Percentiles rank a stretch among this genome's conserved stretches.
These are phyloP conservation scores for Neurospora terricola DNA, from an alignment of 495 filamentous ascomycete species.

Conservation along the genomic window DNA sequence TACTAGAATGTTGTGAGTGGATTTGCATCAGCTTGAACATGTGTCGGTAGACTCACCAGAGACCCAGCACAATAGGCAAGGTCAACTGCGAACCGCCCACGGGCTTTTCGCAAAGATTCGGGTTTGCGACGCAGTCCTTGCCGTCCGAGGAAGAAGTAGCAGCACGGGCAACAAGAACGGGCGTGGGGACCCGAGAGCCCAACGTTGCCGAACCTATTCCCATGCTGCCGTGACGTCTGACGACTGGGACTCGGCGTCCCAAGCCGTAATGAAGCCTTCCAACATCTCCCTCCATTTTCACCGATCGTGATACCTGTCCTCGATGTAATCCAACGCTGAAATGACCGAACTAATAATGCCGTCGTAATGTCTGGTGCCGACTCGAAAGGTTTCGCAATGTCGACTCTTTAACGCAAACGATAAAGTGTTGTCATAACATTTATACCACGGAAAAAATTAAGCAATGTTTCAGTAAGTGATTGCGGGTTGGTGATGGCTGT, in stretches of 20 bases:
- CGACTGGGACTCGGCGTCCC: slow-evolving; percentile 18
- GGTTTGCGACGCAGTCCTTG: slow-evolving; percentile 11
- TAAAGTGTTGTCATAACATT: slow-evolving; percentile 22
- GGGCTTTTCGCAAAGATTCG: slow-evolving; percentile 43
- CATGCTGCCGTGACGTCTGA: slow-evolving; percentile 3
- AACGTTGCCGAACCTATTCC: slow-evolving; percentile 4
- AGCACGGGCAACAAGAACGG: slow-evolving; percentile 9
- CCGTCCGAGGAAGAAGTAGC: slow-evolving; percentile 4
- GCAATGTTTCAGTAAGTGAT: neutral
- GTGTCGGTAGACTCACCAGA: slow-evolving; percentile 54
- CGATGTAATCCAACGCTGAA: neutral
- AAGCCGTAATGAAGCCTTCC: slow-evolving; percentile 13
- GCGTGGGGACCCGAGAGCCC: slow-evolving; percentile 11
- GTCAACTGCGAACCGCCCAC: slow-evolving; percentile 48
- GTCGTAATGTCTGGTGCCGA: neutral
- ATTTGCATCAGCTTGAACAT: slow-evolving; percentile 12
- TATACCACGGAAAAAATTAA: slow-evolving; percentile 7
- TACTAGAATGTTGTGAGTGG: slow-evolving; percentile 38
- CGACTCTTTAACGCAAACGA: slow-evolving; percentile 7
- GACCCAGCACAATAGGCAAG: slow-evolving; percentile 68
- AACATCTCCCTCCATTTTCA: slow-evolving; percentile 20
- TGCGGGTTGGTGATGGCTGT: slow-evolving; percentile 8
- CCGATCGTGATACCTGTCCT: slow-evolving; percentile 4
- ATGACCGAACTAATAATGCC: neutral
- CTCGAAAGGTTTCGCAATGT: neutral